Base-by-base conservation (phyloP, 768 basidiomycete species). In the Sporobolomyces pararoseus region DNA sequence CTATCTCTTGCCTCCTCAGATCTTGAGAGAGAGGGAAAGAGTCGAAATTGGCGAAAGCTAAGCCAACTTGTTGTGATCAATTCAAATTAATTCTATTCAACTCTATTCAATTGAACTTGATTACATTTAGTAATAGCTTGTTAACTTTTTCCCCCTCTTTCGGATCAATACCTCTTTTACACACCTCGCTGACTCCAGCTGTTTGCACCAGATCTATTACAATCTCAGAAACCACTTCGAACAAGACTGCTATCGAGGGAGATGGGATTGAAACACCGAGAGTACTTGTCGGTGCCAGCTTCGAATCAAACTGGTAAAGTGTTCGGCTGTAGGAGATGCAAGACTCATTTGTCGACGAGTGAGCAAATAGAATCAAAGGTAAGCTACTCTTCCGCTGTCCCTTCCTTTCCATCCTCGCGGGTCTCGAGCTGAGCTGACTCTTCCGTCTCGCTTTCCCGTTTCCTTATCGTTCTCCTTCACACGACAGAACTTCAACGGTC, bases 231-330 rank as follows among this genome's bases (percentile, higher is more conserved):
- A n/a, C 7, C n/a, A 47, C 46, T 47, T 6, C 23, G 14, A n/a
- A 47, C 39, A 42, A 42, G 17, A 42, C 39, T 42, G 10, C 5
- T 16, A 4, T 19, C 42, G 27, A 4, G 31, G 13, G 39, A n/a
- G 13, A 94, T 94, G 91, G 91, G 91, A 77, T 88, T 91, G 87
- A 89, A 85, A 77, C 91, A 90, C 80, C 87, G 89, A 78, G 87
- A 86, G 66, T 94, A 91, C 82, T 87, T 94, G 72, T 83, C 86
- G 57, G 89, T 89, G 52, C 87, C 87, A 73, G 13, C 63, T 86
- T 89, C 31, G n/a, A 21, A 42, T 31, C 4, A 19, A 12, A 17
- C 46, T 12, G 64, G 54, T 27, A 71, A 68, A 76, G 89, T 94
- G 78, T 93, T 91, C 76, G 91, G 91, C 44, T 94, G 92, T 80